Evolutionary conservation across 768 basidiomycete species (phyloP).

Genomic region (Tricholoma sp.): DNA sequence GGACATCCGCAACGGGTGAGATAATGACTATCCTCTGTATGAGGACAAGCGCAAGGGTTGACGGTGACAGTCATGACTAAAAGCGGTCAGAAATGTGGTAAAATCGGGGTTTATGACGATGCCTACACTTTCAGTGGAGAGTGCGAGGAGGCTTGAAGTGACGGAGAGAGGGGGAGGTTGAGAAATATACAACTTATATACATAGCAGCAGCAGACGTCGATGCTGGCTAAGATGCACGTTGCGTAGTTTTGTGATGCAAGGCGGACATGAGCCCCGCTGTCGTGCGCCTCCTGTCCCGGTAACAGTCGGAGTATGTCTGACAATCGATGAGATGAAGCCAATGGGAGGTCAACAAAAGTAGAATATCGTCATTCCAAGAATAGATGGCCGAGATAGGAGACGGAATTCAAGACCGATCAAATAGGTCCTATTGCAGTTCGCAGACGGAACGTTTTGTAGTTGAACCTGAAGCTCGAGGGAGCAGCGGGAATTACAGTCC

Average conservation of each 20-base stretch:
- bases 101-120: not conserved
- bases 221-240: slow-evolving; percentile 1
- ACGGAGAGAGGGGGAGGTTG: not conserved
- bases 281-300: slow-evolving; percentile 7
- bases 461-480: slow-evolving; percentile 12
- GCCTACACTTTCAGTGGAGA: not conserved
- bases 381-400: slow-evolving; percentile 13
- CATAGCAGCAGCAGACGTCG: slow-evolving; percentile 6
- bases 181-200: slow-evolving; percentile 5
- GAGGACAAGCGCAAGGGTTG: slow-evolving; percentile 17
- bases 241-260: slow-evolving; percentile 7
- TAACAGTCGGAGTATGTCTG: slow-evolving; percentile 13
- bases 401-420: not conserved
- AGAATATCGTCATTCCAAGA: slow-evolving; percentile 4
- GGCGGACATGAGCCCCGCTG: slow-evolving; percentile 13
- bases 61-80: slow-evolving; percentile 2
- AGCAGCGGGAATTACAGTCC: slow-evolving; percentile 12
- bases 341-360: slow-evolving; percentile 9
- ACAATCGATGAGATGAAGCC: slow-evolving; percentile 13
- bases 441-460: slow-evolving; percentile 7
- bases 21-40: slow-evolving; percentile 20
- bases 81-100: not conserved
- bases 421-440: slow-evolving; percentile 1
- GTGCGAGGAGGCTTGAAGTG: not conserved
- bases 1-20: slow-evolving; percentile 31